Conservation (phyloP, 352 stramenopile genomes). For the Globisporangium viniferum region DNA sequence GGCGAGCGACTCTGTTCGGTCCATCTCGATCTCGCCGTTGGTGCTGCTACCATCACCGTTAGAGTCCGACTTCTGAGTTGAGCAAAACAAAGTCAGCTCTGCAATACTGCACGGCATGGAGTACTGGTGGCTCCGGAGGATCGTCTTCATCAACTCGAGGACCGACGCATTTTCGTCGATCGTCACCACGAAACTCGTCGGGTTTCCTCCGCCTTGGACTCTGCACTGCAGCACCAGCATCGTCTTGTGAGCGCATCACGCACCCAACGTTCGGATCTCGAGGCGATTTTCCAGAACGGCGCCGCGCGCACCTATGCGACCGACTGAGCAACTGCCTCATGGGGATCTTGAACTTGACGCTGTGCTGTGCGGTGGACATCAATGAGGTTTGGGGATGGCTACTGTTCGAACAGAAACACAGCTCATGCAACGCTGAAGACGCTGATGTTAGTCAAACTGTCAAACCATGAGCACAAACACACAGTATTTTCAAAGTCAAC, state of each 20-base stretch:
- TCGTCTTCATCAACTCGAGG: neutral
- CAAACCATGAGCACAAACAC: neutral
- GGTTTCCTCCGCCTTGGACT: neutral
- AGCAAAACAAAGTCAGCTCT: slow-evolving; percentile 1
- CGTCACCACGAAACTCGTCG: neutral
- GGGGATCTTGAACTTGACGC: neutral
- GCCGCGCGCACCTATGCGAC: neutral
- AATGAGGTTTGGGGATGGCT: neutral
- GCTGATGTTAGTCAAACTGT: neutral
- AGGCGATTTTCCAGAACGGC: neutral
- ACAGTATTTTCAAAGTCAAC: neutral
- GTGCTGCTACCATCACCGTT: neutral
- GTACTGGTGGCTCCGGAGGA: slow-evolving; percentile 2
- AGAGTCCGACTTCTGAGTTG: neutral
- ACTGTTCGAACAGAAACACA: neutral
- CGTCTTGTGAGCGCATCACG: neutral
- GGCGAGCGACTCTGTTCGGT: neutral
- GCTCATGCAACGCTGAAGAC: neutral
- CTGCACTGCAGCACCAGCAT: slow-evolving; percentile 4
- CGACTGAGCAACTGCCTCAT: neutral
- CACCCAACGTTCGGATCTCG: neutral
- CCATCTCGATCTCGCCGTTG: neutral
- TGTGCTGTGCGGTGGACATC: neutral
- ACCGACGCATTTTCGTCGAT: neutral
- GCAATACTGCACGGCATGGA: neutral